Percentiles rank a stretch among this genome's conserved stretches.
These are phyloP conservation scores for Echium plantagineum DNA, from an alignment of 257 asterid genomes.

Conservation along the genomic window DNA sequence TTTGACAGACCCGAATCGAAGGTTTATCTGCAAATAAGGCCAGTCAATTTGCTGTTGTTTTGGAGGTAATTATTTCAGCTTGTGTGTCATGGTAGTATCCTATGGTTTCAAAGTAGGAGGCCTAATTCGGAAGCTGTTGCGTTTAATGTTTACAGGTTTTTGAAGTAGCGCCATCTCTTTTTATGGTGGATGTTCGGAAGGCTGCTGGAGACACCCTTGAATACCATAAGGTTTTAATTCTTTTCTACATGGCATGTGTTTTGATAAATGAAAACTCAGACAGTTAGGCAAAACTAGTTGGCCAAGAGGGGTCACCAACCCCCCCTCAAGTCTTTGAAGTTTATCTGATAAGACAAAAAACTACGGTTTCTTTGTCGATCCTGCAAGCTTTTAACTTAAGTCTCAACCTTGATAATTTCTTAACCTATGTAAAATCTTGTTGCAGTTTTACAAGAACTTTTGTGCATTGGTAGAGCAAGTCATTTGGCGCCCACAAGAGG, in stretches of 20 bases:
- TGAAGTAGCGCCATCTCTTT: slow-evolving; percentile 86
- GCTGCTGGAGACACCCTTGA: slow-evolving; percentile 92
- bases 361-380: too few relatives aligned
- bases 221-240: slow-evolving; percentile 56
- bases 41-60: slow-evolving; percentile 75
- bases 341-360: too few relatives aligned
- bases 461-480: slow-evolving; percentile 37
- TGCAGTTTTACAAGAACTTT: slow-evolving; percentile 84
- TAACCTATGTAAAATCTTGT: slow-evolving; percentile 5
- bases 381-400: too few relatives aligned
- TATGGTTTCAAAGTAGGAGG: not conserved
- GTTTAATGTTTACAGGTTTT: slow-evolving; percentile 35
- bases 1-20: slow-evolving; percentile 79
- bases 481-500: slow-evolving; percentile 70
- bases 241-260: not conserved
- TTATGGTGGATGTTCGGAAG: slow-evolving; percentile 91
- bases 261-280: not conserved
- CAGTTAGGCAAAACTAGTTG: not conserved
- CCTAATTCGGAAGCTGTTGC: not conserved
- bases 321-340: too few relatives aligned
- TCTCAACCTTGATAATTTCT: not conserved
- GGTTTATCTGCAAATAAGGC: slow-evolving; percentile 57
- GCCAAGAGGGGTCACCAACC: not conserved
- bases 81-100: not conserved
- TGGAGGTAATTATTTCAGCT: slow-evolving; percentile 47